Evolutionary conservation across 2,329 filamentous ascomycete genomes (phyloP), one percentile per base, ranked within the genome.

Genomic region (Phaeosphaeriaceae sp.): DNA sequence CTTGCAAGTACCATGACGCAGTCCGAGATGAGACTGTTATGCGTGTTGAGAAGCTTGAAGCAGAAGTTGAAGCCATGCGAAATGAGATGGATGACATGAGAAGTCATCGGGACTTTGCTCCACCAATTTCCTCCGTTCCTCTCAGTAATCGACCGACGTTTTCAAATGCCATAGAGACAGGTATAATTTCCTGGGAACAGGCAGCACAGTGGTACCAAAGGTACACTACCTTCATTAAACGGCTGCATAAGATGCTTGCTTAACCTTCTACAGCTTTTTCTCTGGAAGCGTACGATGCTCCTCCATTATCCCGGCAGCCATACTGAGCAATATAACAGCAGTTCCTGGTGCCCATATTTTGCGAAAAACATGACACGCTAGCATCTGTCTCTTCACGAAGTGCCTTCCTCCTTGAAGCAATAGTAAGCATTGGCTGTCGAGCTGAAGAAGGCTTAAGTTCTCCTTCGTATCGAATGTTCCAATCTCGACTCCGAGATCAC

Each of bases 401-500:
- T 53, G 77, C 78, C 2, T 79, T 86, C 17, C 73, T 86, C 0
- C 81, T 86, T 48, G 82, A 84, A 61, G 77, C 80, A 1, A 83
- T 86, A 7, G 82, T 84, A 54, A 81, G 82, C 1, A 79, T 85
- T 22, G 84, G 84, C 2, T 84, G 82, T 61, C 80, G 83, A 13
- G 79, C 82, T 2, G 77, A 79, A n/a, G 74, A 70, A 53, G 81
- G 80, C 4, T 76, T 77, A 10, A 72, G 76, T 19, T 80, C 80
- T 0, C 55, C 71, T 0, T 70, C 69, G 15, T 81, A 78, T 61
- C 72, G 67, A 46, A 67, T 64, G n/a, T 60, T 77, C 1, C 70
- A 75, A 40, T 62, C 63, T n/a, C 60, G 69, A 20, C 60, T 77
- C 7, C 67, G 74, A 10, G 72, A 74, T 33, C 79, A 82, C 54